Evolutionary conservation across 1,284 basidiomycete species (phyloP).

Genomic region (Fomes fomentarius): DNA sequence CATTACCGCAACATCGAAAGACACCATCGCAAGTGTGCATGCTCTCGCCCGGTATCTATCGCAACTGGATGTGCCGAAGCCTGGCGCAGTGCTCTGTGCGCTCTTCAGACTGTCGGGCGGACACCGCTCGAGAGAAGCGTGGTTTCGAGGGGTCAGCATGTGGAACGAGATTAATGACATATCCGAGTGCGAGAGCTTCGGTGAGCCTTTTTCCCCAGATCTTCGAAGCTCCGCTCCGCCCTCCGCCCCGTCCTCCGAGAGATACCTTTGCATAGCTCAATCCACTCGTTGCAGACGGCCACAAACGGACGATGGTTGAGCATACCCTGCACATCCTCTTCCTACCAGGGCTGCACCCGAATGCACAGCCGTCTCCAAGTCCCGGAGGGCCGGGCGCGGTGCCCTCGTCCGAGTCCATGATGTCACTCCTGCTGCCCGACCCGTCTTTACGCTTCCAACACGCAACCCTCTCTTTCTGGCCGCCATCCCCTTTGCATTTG

Average conservation of each 20-base stretch:
- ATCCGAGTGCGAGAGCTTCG: constrained; percentile 75
- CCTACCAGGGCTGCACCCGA: constrained; percentile 40
- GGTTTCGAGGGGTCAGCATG: constrained; percentile 60
- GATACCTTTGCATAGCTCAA: neutral
- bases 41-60: constrained; percentile 58
- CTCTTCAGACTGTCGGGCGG: constrained; percentile 51
- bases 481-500: constrained; percentile 71
- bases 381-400: neutral
- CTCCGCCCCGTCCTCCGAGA: no score
- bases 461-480: constrained; percentile 49
- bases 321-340: constrained; percentile 50
- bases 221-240: no score
- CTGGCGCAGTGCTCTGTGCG: constrained; percentile 58
- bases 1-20: constrained; percentile 70
- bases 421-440: constrained; percentile 27
- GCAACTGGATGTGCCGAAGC: constrained; percentile 64
- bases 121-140: constrained; percentile 36
- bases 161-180: constrained; percentile 77
- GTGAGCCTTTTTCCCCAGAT: constrained; percentile 42
- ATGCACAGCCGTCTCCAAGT: neutral
- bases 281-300: constrained; percentile 53
- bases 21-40: constrained; percentile 70
- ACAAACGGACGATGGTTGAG: constrained; percentile 70
- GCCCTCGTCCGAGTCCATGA: constrained; percentile 12
- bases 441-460: constrained; percentile 13